A percentile compares a stretch with the other conserved stretches of the same genome.
Conservation (phyloP, 73 alveolate species). For the Chromera velia region DNA sequence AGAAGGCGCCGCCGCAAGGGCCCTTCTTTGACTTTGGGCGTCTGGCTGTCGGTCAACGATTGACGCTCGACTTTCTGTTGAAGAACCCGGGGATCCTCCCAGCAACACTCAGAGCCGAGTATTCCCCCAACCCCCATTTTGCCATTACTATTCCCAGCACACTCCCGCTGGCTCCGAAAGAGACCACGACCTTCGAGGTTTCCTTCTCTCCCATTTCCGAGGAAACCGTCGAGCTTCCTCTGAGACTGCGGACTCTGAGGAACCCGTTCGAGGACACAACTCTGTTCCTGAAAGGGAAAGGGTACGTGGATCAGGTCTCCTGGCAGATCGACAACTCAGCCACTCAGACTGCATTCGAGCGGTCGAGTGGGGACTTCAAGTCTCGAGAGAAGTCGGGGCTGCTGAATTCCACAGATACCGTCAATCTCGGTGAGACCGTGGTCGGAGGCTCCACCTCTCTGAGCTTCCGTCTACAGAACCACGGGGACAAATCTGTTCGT, state of each 20-base stretch:
- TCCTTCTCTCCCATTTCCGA: background rate
- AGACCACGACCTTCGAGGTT: background rate
- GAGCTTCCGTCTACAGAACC: constrained; percentile 16
- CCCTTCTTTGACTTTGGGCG: background rate
- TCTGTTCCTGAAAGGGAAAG: background rate
- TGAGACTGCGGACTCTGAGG: background rate
- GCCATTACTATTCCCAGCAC: background rate
- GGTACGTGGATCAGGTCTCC: background rate
- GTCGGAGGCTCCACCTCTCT: background rate
- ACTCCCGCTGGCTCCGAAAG: background rate
- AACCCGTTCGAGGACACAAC: background rate
- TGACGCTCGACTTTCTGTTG: background rate
- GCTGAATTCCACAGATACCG: too few species aligned
- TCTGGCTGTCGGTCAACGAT: background rate
- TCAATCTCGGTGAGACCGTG: background rate
- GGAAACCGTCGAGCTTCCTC: background rate
- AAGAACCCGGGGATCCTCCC: background rate
- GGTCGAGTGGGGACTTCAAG: too few species aligned
- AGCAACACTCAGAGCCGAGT: background rate
- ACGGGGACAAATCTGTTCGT: constrained; percentile 6
- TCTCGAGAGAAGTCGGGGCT: too few species aligned
- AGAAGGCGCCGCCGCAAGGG: background rate
- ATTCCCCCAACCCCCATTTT: background rate
- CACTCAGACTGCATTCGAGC: background rate
- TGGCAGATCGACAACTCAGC: background rate